Conservation (phyloP, 2,329 filamentous ascomycete species). For the Lecanicillium sp. region DNA sequence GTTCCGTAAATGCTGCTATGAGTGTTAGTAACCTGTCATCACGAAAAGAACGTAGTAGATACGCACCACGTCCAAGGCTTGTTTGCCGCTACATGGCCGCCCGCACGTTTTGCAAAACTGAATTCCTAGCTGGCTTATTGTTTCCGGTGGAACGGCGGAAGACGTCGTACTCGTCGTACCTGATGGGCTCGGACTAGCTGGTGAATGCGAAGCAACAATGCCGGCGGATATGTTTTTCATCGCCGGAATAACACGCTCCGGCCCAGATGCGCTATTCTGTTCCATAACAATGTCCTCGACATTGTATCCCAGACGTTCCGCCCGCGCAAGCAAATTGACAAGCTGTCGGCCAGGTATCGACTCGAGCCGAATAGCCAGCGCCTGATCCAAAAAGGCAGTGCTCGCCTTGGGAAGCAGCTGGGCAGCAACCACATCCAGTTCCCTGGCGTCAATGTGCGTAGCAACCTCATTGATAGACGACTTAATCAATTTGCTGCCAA, state of each 20-base stretch:
- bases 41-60: background rate
- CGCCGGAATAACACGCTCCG: too few species aligned
- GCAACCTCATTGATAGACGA: conserved; percentile 33
- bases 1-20: conserved; percentile 19
- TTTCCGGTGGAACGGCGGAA: background rate
- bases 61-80: conserved; percentile 24
- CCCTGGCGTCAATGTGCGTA: conserved; percentile 26
- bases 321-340: conserved; percentile 47
- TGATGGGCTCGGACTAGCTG: background rate
- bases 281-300: conserved; percentile 35
- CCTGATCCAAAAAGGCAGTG: conserved; percentile 41
- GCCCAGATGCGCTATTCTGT: too few species aligned
- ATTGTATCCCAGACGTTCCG: conserved; percentile 50
- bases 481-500: conserved; percentile 34
- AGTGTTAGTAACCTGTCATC: conserved; percentile 10
- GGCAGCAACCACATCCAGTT: conserved; percentile 37
- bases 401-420: conserved; percentile 37
- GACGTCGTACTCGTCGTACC: background rate
- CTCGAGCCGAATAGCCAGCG: conserved; percentile 40
- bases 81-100: conserved; percentile 24
- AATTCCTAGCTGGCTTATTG: conserved; percentile 7
- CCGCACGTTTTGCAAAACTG: conserved; percentile 21
- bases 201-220: background rate
- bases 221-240: too few species aligned
- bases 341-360: conserved; percentile 46